Conservation (phyloP, 345 rosid genomes). For the Bruguiera sexangula region DNA sequence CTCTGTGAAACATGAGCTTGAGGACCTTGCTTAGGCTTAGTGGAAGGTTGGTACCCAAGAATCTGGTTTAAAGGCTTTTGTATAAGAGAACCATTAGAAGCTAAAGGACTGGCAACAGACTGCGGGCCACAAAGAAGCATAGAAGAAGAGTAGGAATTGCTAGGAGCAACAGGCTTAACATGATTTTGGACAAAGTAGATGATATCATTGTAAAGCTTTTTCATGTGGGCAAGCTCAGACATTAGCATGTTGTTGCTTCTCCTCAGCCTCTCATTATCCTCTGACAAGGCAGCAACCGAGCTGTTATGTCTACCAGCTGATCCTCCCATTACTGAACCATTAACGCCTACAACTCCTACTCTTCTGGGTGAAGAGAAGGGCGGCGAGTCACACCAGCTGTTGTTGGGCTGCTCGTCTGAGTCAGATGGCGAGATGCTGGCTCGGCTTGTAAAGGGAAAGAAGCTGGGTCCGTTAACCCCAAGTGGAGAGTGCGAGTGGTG, state of each 20-base stretch:
- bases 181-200: constrained; percentile 90
- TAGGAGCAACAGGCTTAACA: constrained; percentile 74
- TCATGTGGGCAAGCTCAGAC: constrained; percentile 87
- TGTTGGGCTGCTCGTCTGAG: constrained; percentile 42
- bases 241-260: constrained; percentile 69
- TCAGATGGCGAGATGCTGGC: constrained; percentile 52
- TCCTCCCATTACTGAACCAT: constrained; percentile 5
- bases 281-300: constrained; percentile 59
- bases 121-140: constrained; percentile 36
- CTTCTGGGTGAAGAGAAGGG: constrained; percentile 40
- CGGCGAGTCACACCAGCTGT: constrained; percentile 65
- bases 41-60: constrained; percentile 35
- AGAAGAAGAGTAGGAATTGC: constrained; percentile 51
- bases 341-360: constrained; percentile 25
- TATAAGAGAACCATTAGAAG: constrained; percentile 21
- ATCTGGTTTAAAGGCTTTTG: constrained; percentile 49
- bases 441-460: constrained; percentile 54
- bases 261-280: constrained; percentile 80
- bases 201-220: constrained; percentile 84
- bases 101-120: constrained; percentile 26
- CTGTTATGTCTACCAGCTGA: constrained; percentile 21
- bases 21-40: constrained; percentile 17
- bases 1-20: constrained; percentile 36
- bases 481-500: constrained; percentile 47
- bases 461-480: constrained; percentile 33